Percentiles rank a stretch among this genome's conserved stretches.
Evolutionary conservation across 257 asterid species (phyloP).

Genomic region (Striga asiatica): DNA sequence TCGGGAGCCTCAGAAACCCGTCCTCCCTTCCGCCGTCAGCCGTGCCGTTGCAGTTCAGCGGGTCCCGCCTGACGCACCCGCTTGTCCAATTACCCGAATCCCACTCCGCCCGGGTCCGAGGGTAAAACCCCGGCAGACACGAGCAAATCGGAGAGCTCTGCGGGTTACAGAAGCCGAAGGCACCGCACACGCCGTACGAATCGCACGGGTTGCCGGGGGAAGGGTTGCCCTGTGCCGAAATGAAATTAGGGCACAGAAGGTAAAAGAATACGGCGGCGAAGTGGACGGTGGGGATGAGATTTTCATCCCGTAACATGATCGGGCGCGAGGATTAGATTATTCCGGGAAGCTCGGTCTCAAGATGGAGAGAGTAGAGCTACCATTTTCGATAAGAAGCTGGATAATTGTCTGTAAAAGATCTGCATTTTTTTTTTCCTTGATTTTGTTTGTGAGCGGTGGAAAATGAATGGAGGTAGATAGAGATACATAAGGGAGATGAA

Average conservation of each 20-base stretch:
- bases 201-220: constrained; percentile 15
- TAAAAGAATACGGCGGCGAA: too few species aligned
- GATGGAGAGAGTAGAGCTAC: too few species aligned
- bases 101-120: constrained; percentile 36
- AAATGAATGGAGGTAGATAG: too few species aligned
- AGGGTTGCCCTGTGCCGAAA: neutral
- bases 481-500: too few species aligned
- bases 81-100: constrained; percentile 34
- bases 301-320: too few species aligned
- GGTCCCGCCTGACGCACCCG: constrained; percentile 41
- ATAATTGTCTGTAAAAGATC: too few species aligned
- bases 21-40: constrained; percentile 19
- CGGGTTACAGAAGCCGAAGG: constrained; percentile 39
- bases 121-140: constrained; percentile 46
- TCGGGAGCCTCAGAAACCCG: constrained; percentile 31
- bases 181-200: constrained; percentile 31
- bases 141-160: constrained; percentile 28
- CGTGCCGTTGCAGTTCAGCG: constrained; percentile 24
- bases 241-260: neutral
- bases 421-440: too few species aligned
- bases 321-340: too few species aligned
- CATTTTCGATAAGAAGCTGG: too few species aligned
- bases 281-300: too few species aligned
- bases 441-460: too few species aligned
- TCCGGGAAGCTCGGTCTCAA: too few species aligned